Base-by-base conservation (phyloP, 2,329 filamentous ascomycete genomes). In the Fusarium sp. region DNA sequence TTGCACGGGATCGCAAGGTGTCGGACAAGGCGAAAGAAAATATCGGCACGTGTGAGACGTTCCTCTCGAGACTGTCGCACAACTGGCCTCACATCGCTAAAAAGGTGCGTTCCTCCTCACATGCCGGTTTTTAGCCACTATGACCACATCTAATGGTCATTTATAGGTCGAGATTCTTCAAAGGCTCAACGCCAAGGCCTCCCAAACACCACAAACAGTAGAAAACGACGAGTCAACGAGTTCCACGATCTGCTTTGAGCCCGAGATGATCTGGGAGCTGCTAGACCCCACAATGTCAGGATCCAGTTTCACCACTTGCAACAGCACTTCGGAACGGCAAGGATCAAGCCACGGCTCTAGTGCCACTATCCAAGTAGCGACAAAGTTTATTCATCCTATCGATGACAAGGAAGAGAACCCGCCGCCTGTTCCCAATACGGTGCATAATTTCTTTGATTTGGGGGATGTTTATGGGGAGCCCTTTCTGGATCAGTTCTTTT, bases 321-420 rank as follows among this genome's bases (percentile, higher is more conserved):
- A 25, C 14, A 64, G 13, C 16, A 14, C 35, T 5, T 18, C 35
- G 0, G 50, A 39, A 2, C n/a, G 39, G 8, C 61, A 60, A 8
- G 58, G 56, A 5, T 25, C 54, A 0, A 52, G 71, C 16, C 58
- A 18, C 25, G 41, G 66, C 1, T 64, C 67, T 1, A 77, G 71
- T n/a, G 66, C 76, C 14, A 78, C 76, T 1, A 70, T 78, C 16
- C 71, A 74, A 0, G 76, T 78, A 0, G 76, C 76, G 5, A 78
- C 76, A 0, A 78, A 76, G 4, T 77, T 78, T 27, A 64, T 78
- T n/a, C 76, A 78, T 14, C 76, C 76, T 0, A 52, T 78, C 1
- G 61, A 61, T 1, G 74, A 64, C 1, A 32, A 70, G 6, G 64
- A 64, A 4, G 61, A 66, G 11, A 60, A 64, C 7, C 32, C 32